phyloP scores from a whole-genome alignment of 1,284 basidiomycete species.

The Cutaneotrichosporon spelunceum region DNA sequence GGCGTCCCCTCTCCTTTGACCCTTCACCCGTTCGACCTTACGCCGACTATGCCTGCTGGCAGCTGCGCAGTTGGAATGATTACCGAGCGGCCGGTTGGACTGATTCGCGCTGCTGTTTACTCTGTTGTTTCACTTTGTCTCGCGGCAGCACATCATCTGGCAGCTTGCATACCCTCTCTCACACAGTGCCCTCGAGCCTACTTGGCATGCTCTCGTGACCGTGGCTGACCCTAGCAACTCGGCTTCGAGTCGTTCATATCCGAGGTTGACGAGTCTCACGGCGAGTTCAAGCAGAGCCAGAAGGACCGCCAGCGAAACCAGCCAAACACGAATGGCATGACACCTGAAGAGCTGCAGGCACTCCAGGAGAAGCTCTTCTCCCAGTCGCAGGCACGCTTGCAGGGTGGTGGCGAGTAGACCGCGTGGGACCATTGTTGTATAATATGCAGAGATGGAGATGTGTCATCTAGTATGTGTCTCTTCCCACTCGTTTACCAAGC shows the following conservation, averaged over 20 bases:
- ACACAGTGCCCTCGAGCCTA: background rate
- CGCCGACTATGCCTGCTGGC: too few species aligned
- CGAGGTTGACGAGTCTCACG: constrained; percentile 93
- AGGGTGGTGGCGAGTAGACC: constrained; percentile 34
- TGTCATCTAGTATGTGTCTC: constrained; percentile 1
- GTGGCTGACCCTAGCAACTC: constrained; percentile 40
- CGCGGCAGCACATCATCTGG: too few species aligned
- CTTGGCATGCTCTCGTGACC: background rate
- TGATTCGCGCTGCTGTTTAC: too few species aligned
- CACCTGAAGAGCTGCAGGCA: constrained; percentile 81
- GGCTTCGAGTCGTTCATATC: constrained; percentile 89
- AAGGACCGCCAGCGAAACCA: constrained; percentile 68
- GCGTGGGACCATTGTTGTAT: constrained; percentile 13
- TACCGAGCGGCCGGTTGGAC: too few species aligned
- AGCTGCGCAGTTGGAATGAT: too few species aligned
- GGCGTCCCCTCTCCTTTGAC: too few species aligned
- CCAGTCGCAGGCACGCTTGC: constrained; percentile 63
- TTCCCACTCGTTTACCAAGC: background rate
- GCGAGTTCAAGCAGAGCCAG: constrained; percentile 55
- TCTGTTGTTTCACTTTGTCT: too few species aligned
- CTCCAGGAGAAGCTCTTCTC: constrained; percentile 91
- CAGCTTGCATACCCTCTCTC: background rate
- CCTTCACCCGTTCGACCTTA: too few species aligned
- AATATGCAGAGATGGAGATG: constrained; percentile 12
- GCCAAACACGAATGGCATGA: constrained; percentile 83